Percentiles rank a stretch among this genome's conserved stretches.
These are phyloP conservation scores for Paecilomyces formosus DNA, from an alignment of 2,329 filamentous ascomycete genomes.

Conservation along the genomic window DNA sequence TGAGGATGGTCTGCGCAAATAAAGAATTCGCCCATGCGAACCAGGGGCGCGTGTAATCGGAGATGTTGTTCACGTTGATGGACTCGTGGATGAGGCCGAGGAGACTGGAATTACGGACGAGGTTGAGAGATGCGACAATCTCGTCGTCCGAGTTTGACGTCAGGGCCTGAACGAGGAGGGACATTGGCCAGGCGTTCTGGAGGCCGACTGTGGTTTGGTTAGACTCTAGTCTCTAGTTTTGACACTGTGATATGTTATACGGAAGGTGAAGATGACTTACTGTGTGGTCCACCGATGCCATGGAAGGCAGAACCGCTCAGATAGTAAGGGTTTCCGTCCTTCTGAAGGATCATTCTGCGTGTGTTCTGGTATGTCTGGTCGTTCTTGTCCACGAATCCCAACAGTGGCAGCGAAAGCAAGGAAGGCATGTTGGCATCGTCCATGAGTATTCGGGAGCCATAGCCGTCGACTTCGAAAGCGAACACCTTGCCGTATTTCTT, in stretches of 20 bases:
- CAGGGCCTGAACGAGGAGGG: constrained; percentile 81
- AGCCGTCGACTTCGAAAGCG: constrained; percentile 59
- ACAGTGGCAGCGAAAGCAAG: constrained; percentile 51
- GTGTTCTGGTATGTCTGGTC: constrained; percentile 82
- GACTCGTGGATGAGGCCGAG: constrained; percentile 88
- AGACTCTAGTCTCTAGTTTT: too few relatives aligned
- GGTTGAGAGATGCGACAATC: constrained; percentile 63
- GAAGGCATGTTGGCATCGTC: constrained; percentile 61
- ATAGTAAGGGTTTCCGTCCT: constrained; percentile 79
- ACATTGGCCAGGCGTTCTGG: constrained; percentile 96
- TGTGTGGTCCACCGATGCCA: constrained; percentile 76
- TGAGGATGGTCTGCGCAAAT: constrained; percentile 85
- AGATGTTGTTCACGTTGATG: constrained; percentile 67
- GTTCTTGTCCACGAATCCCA: constrained; percentile 50
- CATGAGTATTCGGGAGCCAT: constrained; percentile 55
- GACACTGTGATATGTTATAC: not conserved
- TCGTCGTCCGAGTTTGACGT: constrained; percentile 76
- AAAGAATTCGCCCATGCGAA: constrained; percentile 98
- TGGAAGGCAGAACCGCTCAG: constrained; percentile 68
- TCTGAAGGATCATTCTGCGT: constrained; percentile 69
- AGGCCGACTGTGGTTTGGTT: constrained; percentile 61
- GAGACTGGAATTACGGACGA: constrained; percentile 67
- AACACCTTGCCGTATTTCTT: constrained; percentile 51
- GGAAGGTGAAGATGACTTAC: constrained; percentile 27
- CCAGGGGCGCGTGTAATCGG: constrained; percentile 79